Base-by-base conservation (phyloP, 2,329 filamentous ascomycete genomes). In the Sordariomycetes sp. region DNA sequence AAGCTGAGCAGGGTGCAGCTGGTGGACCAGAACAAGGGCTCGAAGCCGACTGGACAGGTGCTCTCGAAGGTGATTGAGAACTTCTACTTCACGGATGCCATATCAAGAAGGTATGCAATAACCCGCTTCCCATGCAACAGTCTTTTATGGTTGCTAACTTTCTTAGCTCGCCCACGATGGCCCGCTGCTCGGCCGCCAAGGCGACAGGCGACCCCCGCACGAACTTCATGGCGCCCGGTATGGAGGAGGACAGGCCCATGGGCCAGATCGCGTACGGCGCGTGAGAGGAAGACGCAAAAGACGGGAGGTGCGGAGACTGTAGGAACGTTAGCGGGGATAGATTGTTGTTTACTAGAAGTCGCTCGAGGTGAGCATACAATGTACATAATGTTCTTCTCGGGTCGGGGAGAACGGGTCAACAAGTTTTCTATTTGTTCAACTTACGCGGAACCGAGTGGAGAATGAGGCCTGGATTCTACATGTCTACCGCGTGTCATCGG, bases 51-150 rank as follows among this genome's bases (percentile, higher is more conserved):
- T 48, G 86, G 85, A n/a, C 75, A 80, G 65, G 83, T 89, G 34
- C 80, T 99, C 67, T 90, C 86, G 79, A 89, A 89, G 74, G 85
- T 88, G 59, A 90, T 99, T 66, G 86, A 96, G 67, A 90, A 99
- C 79, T 99, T 99, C 74, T 99, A 92, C 78, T 96, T 97, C 75
- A 99, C 94, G 72, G 93, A 99, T 75, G 85, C 87, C 60, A 97
- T 99, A 73, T 96, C 92, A 46, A 87, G 94, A 82, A 97, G 90
- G 90, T 94, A 78, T 73, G 85, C 77, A 53, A 52, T 40, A 8
- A 22, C n/a, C 25, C 22, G 11, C 4, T 32, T 14, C 40, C 16
- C n/a, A 3, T 28, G 24, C n/a, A 32, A 3, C 20, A 11, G 28
- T 16, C 37, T 12, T n/a, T 57, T 16, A 25, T 16, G 28, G 48